Evolutionary conservation across 345 rosid species (phyloP), one percentile per base, ranked within the genome.

Genomic region (Linum tenue): DNA sequence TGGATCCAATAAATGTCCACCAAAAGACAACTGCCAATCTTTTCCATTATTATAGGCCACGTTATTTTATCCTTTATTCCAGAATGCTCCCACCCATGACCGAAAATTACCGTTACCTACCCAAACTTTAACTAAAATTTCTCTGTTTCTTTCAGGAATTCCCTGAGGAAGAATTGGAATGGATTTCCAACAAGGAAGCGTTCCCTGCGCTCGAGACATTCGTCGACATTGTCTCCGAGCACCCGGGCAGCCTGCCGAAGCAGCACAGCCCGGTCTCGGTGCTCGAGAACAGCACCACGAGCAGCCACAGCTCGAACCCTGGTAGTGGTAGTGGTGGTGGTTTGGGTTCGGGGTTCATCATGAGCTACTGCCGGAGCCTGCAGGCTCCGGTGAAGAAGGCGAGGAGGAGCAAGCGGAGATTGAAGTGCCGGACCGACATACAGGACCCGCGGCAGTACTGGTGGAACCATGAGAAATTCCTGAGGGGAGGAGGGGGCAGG

Each of bases 81-180:
- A 48, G 9, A 9, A 48, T 15, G 3, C 53, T 48, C 9, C 11
- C 11, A 3, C 53, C 53, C 53, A 3, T 9, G 14, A 9, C 53
- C 53, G 53, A 48, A 48, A 48, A 48, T 48, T 48, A 48, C 53
- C 53, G 9, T 48, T 9, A 48, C 53, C 53, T 48, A 9, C 53
- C 53, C 53, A 6, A 48, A 48, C 53, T 48, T 48, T 48, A 41
- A 41, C 44, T 3, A 48, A 12, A 15, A 9, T 44, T 9, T 48
- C 53, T 48, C 14, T 48, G 14, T 48, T 48, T 48, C 53, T 5
- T n/a, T 40, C 80, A 90, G 92, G 95, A 84, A 50, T 58, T 41
- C 51, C 80, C 35, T 3, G 95, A 90, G 75, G 97, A 90, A 65
- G 97, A 90, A 2, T 81, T 90, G 61, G 97, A 90, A 77, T 90